These are phyloP conservation scores for Cadophora luteo-olivacea DNA, from an alignment of 2,329 filamentous ascomycete species.

Conservation along the genomic window DNA sequence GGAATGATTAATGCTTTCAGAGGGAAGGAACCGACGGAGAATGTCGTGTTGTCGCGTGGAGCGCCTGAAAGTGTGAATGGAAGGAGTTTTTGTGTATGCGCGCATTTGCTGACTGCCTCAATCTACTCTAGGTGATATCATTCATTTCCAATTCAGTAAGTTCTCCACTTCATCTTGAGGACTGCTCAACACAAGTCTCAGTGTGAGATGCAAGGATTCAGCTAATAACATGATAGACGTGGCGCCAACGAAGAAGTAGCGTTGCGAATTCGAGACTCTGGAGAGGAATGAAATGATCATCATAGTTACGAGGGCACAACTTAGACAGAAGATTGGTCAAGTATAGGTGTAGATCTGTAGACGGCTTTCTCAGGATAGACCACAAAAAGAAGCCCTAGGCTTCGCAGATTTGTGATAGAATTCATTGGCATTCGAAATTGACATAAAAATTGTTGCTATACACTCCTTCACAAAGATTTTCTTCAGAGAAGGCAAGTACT, in stretches of 20 bases:
- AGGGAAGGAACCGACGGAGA: too few relatives aligned
- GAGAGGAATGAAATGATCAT: background rate
- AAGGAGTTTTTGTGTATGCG: too few relatives aligned
- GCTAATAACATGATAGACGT: constrained; percentile 15
- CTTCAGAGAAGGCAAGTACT: background rate
- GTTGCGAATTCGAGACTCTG: background rate
- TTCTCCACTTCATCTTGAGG: too few relatives aligned
- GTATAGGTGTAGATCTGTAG: too few relatives aligned
- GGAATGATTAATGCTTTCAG: too few relatives aligned
- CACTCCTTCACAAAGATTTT: background rate
- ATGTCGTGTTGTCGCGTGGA: constrained; percentile 33
- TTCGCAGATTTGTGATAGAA: too few relatives aligned
- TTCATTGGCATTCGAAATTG: too few relatives aligned
- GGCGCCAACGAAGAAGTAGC: constrained; percentile 13
- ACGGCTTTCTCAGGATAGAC: too few relatives aligned
- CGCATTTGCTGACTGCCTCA: background rate
- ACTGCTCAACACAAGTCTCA: too few relatives aligned
- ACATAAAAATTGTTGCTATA: background rate
- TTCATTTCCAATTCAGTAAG: constrained; percentile 54
- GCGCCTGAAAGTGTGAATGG: constrained; percentile 44
- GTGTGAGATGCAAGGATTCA: background rate
- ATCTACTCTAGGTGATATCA: constrained; percentile 45
- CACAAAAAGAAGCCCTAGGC: too few relatives aligned
- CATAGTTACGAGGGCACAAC: too few relatives aligned
- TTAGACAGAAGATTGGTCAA: too few relatives aligned